phyloP scores from a whole-genome alignment of 1,284 basidiomycete species.

The Heliocybe sulcata region DNA sequence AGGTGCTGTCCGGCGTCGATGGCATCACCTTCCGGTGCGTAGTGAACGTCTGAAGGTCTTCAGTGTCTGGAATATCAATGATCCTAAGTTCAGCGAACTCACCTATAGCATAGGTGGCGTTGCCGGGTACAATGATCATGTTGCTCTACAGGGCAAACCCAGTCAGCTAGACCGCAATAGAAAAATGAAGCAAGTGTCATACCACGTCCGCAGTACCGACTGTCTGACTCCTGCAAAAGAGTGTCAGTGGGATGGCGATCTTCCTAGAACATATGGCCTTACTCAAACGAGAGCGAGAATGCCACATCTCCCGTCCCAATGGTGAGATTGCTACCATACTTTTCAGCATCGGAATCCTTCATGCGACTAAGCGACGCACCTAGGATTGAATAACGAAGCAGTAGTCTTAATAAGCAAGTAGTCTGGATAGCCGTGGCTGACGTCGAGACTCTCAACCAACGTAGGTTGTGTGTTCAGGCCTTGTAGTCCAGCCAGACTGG shows the following conservation, averaged over 20 bases:
- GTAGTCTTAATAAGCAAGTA: slow-evolving; percentile 69
- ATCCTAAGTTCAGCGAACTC: slow-evolving; percentile 5
- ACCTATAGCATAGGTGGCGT: slow-evolving; percentile 46
- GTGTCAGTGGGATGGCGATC: neutral
- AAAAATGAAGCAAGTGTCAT: slow-evolving; percentile 15
- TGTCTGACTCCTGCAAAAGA: slow-evolving; percentile 30
- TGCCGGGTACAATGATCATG: slow-evolving; percentile 50
- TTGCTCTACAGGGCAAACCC: slow-evolving; percentile 29
- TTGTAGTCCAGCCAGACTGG: slow-evolving; percentile 60
- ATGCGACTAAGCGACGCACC: slow-evolving; percentile 23
- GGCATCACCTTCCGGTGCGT: slow-evolving; percentile 51
- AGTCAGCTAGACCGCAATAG: slow-evolving; percentile 15
- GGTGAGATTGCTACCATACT: slow-evolving; percentile 52
- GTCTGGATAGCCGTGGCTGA: slow-evolving; percentile 61
- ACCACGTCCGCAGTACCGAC: slow-evolving; percentile 61
- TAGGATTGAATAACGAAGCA: slow-evolving; percentile 54
- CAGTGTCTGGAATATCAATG: neutral
- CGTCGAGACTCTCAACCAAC: slow-evolving; percentile 56
- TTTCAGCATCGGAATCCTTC: slow-evolving; percentile 4
- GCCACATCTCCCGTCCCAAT: slow-evolving; percentile 64
- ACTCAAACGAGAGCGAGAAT: slow-evolving; percentile 55
- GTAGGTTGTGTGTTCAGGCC: slow-evolving; percentile 58
- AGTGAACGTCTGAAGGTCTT: slow-evolving; percentile 47
- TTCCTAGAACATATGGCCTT: slow-evolving; percentile 13
- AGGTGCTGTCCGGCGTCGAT: slow-evolving; percentile 48